These are phyloP conservation scores for Amanita molliuscula DNA, from an alignment of 768 basidiomycete genomes.

Conservation along the genomic window DNA sequence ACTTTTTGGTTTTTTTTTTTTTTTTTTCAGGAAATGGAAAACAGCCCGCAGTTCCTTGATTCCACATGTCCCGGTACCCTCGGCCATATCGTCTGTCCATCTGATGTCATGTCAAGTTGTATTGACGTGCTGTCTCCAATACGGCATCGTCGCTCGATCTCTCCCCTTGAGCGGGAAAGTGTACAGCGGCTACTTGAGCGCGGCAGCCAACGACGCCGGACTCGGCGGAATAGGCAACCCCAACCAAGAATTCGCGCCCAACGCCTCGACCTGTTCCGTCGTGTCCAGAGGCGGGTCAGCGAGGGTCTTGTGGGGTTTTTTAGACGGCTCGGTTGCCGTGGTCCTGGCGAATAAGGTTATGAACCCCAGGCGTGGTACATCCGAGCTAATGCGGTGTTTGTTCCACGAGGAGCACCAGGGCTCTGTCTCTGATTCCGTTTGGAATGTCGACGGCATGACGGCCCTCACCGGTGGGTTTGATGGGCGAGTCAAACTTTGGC, in stretches of 20 bases:
- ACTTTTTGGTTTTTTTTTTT: not conserved
- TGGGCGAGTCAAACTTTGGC: conserved; percentile 69
- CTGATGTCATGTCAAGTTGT: conserved; percentile 47
- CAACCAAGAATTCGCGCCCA: conserved; percentile 63
- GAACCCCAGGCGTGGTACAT: conserved; percentile 37
- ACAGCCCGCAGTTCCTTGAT: conserved; percentile 48
- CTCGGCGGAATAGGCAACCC: conserved; percentile 56
- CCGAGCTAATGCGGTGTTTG: conserved; percentile 35
- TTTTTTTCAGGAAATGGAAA: conserved; percentile 54
- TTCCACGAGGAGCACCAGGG: conserved; percentile 58
- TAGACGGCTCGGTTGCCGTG: conserved; percentile 56
- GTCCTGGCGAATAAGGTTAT: conserved; percentile 48
- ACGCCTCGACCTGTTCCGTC: conserved; percentile 50
- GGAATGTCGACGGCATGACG: conserved; percentile 21
- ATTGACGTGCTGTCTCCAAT: conserved; percentile 51
- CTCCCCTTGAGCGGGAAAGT: conserved; percentile 60
- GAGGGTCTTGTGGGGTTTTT: conserved; percentile 65
- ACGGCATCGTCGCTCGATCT: conserved; percentile 68
- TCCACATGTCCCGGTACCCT: conserved; percentile 54
- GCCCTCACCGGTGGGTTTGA: conserved; percentile 51
- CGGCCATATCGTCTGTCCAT: conserved; percentile 46
- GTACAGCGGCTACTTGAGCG: conserved; percentile 48
- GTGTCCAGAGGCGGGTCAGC: conserved; percentile 56
- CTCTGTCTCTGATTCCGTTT: conserved; percentile 42
- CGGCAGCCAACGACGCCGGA: conserved; percentile 43